phyloP scores from a whole-genome alignment of 176 grass and related monocot genomes.

The Bromus sterilis region DNA sequence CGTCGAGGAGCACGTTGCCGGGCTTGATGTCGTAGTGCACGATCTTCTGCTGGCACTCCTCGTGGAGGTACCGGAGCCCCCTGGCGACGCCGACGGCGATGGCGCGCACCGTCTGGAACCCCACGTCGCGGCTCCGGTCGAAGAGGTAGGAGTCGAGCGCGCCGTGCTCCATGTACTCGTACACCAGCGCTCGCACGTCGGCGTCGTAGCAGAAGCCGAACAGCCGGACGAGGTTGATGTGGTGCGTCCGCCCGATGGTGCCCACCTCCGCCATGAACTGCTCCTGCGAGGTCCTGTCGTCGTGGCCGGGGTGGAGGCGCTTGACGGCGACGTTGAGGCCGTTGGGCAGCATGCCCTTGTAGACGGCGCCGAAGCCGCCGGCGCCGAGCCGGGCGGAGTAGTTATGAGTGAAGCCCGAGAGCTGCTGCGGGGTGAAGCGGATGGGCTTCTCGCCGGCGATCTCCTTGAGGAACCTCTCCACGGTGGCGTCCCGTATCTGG shows the following conservation, averaged over 20 bases:
- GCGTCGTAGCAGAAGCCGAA: conserved; percentile 31
- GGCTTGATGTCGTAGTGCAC: conserved; percentile 47
- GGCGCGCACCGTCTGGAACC: background rate
- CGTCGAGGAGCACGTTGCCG: too few relatives aligned
- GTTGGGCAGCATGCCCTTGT: conserved; percentile 1
- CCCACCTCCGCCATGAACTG: conserved; percentile 25
- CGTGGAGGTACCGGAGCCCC: conserved; percentile 38
- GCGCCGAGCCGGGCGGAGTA: conserved; percentile 19
- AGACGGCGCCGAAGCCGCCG: background rate
- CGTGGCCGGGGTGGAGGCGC: background rate
- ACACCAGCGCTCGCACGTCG: conserved; percentile 6
- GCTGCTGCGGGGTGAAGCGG: conserved; percentile 1
- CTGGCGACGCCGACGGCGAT: conserved; percentile 26
- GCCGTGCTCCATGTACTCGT: conserved; percentile 31
- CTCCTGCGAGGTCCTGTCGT: background rate
- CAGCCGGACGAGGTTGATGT: conserved; percentile 25
- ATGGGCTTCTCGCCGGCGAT: conserved; percentile 1
- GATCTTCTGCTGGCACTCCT: conserved; percentile 42
- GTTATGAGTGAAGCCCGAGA: background rate
- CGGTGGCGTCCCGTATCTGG: background rate
- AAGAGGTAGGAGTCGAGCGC: conserved; percentile 23
- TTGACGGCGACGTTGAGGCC: conserved; percentile 9
- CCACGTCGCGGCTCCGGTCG: background rate
- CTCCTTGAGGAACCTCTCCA: background rate
- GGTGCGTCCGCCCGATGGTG: background rate